Percentiles rank a stretch among this genome's conserved stretches.
These are phyloP conservation scores for Catunica adiposa DNA, from an alignment of 2,329 filamentous ascomycete genomes.

Conservation along the genomic window DNA sequence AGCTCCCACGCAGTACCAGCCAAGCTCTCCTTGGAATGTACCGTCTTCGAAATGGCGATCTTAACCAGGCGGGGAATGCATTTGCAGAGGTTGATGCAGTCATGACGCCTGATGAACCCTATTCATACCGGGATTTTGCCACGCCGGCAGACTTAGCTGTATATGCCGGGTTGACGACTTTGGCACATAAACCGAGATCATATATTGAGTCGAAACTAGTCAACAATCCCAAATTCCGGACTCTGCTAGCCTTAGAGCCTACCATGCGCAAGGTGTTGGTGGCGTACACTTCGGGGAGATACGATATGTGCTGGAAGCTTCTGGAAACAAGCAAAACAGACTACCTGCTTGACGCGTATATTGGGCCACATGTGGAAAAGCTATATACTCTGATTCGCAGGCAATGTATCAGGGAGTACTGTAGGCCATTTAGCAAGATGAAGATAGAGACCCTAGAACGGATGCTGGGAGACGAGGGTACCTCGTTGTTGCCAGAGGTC, in stretches of 20 bases:
- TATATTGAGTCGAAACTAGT: conserved; percentile 54
- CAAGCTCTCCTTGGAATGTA: conserved; percentile 32
- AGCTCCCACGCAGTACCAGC: conserved; percentile 20
- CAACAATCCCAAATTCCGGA: conserved; percentile 68
- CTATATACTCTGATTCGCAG: conserved; percentile 64
- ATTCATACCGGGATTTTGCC: conserved; percentile 52
- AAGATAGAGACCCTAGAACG: conserved; percentile 62
- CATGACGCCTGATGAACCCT: conserved; percentile 21
- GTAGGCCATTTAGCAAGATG: conserved; percentile 77
- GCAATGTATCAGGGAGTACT: conserved; percentile 89
- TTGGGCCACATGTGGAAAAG: conserved; percentile 53
- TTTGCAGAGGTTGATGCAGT: conserved; percentile 41
- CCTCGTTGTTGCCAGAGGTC: conserved; percentile 57
- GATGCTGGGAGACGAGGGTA: conserved; percentile 51
- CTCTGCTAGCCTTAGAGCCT: conserved; percentile 80
- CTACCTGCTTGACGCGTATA: conserved; percentile 78
- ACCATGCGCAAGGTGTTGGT: conserved; percentile 83
- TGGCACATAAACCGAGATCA: conserved; percentile 72
- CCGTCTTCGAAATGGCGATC: conserved; percentile 38
- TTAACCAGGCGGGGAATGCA: conserved; percentile 19
- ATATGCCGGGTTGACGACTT: conserved; percentile 77
- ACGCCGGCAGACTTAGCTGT: conserved; percentile 79
- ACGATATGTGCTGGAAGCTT: conserved; percentile 66
- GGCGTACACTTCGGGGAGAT: conserved; percentile 80
- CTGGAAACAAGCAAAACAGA: conserved; percentile 69